These are phyloP conservation scores for Clarireedia hainanense DNA, from an alignment of 2,329 filamentous ascomycete genomes.

Conservation along the genomic window DNA sequence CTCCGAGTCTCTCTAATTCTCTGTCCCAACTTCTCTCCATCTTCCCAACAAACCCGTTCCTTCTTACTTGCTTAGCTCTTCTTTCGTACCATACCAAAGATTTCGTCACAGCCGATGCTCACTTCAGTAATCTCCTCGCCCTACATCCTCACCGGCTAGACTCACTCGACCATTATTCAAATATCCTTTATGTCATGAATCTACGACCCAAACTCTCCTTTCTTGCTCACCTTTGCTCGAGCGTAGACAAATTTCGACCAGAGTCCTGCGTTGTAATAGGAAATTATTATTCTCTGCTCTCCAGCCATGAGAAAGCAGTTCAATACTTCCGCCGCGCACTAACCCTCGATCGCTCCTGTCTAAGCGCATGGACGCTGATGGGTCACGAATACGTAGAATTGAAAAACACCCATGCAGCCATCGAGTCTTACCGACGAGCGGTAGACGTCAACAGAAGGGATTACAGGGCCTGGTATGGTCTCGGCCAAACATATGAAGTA, in stretches of 20 bases:
- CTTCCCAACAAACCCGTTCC: constrained; percentile 81
- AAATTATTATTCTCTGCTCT: constrained; percentile 93
- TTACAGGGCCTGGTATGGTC: constrained; percentile 95
- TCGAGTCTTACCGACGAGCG: constrained; percentile 90
- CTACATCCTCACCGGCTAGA: constrained; percentile 70
- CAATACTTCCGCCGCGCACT: constrained; percentile 94
- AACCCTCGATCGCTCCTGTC: constrained; percentile 80
- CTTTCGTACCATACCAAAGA: constrained; percentile 87
- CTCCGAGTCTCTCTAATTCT: constrained; percentile 63
- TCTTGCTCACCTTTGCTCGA: constrained; percentile 81
- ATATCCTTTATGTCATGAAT: constrained; percentile 91
- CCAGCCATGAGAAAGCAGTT: constrained; percentile 94
- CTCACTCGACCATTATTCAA: constrained; percentile 90
- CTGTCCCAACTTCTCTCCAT: constrained; percentile 72
- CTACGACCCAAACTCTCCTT: constrained; percentile 85
- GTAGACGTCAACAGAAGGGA: constrained; percentile 95
- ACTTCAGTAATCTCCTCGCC: constrained; percentile 74
- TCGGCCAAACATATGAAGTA: constrained; percentile 95
- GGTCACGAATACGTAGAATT: constrained; percentile 98
- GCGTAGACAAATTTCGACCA: constrained; percentile 89
- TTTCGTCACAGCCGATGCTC: constrained; percentile 57
- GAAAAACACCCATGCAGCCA: constrained; percentile 96
- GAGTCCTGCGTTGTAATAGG: constrained; percentile 96
- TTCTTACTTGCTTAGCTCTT: constrained; percentile 82
- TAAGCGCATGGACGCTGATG: constrained; percentile 97